These are phyloP conservation scores for Backusella australiensis DNA, from an alignment of 192 early-diverging fungal species.

Conservation along the genomic window DNA sequence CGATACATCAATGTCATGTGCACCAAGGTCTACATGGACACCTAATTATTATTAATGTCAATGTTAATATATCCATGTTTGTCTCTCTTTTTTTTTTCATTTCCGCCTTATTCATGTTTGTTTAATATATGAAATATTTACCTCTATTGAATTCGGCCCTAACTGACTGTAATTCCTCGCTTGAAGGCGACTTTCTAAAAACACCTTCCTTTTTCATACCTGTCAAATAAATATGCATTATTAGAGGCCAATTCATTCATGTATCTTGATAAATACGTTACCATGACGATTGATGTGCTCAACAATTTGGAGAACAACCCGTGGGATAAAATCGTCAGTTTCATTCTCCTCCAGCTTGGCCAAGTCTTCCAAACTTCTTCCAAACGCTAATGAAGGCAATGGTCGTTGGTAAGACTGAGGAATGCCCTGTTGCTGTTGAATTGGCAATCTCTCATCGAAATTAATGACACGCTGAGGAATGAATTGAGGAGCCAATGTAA, in stretches of 20 bases:
- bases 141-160: slow-evolving; percentile 57
- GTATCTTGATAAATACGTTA: slow-evolving; percentile 9
- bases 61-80: background rate
- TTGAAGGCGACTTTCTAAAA: slow-evolving; percentile 83
- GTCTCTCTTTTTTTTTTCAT: background rate
- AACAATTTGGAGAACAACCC: slow-evolving; percentile 71
- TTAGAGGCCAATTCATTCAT: background rate
- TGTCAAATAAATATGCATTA: slow-evolving; percentile 3
- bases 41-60: slow-evolving; percentile 28
- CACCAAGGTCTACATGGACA: slow-evolving; percentile 51
- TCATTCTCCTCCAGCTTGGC: background rate
- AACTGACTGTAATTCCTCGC: slow-evolving; percentile 63
- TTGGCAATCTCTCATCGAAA: slow-evolving; percentile 38
- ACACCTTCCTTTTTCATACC: slow-evolving; percentile 80
- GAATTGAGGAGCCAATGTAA: slow-evolving; percentile 74
- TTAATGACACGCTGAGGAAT: slow-evolving; percentile 68
- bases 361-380: slow-evolving; percentile 67
- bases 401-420: background rate
- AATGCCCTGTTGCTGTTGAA: background rate
- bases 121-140: slow-evolving; percentile 12
- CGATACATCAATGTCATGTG: slow-evolving; percentile 78
- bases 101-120: background rate
- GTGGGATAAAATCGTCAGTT: slow-evolving; percentile 60
- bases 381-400: slow-evolving; percentile 55
- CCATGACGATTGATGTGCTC: slow-evolving; percentile 66